A percentile compares a stretch with the other conserved stretches of the same genome.
phyloP scores from a whole-genome alignment of 306 rosid genomes.

The Dicorynia guianensis region DNA sequence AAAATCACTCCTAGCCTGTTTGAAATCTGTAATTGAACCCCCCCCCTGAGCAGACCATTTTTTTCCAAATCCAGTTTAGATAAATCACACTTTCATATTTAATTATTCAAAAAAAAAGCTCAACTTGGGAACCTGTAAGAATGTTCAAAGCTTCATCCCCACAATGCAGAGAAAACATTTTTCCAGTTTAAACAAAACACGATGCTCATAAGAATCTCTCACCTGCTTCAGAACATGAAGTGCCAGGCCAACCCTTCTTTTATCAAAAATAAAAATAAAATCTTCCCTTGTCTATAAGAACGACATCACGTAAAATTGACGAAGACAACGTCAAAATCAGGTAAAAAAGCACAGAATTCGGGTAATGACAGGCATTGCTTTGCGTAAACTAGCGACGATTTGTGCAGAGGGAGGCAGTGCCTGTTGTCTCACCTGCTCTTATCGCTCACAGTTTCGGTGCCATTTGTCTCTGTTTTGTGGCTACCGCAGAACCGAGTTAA shows the following conservation, averaged over 20 bases:
- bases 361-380: conserved; percentile 61
- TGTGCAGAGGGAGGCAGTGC: conserved; percentile 27
- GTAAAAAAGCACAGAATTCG: conserved; percentile 40
- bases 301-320: not conserved
- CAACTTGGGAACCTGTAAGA: conserved; percentile 22
- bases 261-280: not conserved
- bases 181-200: not conserved
- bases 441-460: conserved; percentile 51
- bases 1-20: not conserved
- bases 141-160: conserved; percentile 3
- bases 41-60: conserved; percentile 13
- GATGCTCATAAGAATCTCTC: conserved; percentile 11
- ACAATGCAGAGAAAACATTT: not conserved
- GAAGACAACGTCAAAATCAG: conserved; percentile 41
- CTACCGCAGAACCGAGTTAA: not conserved
- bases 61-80: conserved; percentile 20
- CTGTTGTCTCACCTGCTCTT: conserved; percentile 13
- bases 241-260: not conserved
- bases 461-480: conserved; percentile 38
- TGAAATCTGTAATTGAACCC: not conserved
- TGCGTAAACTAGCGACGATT: conserved; percentile 43
- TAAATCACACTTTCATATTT: not conserved
- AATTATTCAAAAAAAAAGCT: not conserved
- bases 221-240: conserved; percentile 4
- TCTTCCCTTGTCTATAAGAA: not conserved